Percentiles rank a stretch among this genome's conserved stretches.
Evolutionary conservation across 2,329 filamentous ascomycete species (phyloP).

Genomic region (Ophiobolus disseminans): DNA sequence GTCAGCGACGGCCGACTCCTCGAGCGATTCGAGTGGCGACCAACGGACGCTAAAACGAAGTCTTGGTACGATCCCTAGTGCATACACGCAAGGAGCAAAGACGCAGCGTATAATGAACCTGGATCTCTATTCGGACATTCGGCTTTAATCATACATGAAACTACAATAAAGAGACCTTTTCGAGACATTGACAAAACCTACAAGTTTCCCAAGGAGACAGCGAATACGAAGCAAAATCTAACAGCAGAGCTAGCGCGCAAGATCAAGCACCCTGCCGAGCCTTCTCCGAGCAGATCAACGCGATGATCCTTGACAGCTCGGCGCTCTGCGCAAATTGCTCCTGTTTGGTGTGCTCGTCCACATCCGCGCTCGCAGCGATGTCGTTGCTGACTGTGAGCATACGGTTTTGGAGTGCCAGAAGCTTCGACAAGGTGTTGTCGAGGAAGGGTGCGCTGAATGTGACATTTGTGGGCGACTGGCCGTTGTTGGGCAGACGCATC

Average conservation of each 20-base stretch:
- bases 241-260: neutral
- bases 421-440: constrained; percentile 60
- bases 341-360: constrained; percentile 56
- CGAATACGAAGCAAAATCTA: neutral
- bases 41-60: constrained; percentile 15
- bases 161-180: no score
- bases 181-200: no score
- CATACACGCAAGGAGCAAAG: no score
- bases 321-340: constrained; percentile 59
- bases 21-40: constrained; percentile 16
- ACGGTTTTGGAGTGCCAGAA: constrained; percentile 57
- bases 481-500: constrained; percentile 53
- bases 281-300: constrained; percentile 61
- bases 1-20: constrained; percentile 25
- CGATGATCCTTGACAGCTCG: constrained; percentile 58
- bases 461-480: constrained; percentile 48
- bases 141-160: no score
- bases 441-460: constrained; percentile 61
- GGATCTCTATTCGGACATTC: no score
- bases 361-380: constrained; percentile 53
- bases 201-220: neutral
- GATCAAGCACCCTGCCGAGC: constrained; percentile 53
- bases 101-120: no score
- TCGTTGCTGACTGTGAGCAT: constrained; percentile 59
- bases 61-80: constrained; percentile 23